Evolutionary conservation across 305 asterid species (phyloP).

Genomic region (Petunia hybrid): DNA sequence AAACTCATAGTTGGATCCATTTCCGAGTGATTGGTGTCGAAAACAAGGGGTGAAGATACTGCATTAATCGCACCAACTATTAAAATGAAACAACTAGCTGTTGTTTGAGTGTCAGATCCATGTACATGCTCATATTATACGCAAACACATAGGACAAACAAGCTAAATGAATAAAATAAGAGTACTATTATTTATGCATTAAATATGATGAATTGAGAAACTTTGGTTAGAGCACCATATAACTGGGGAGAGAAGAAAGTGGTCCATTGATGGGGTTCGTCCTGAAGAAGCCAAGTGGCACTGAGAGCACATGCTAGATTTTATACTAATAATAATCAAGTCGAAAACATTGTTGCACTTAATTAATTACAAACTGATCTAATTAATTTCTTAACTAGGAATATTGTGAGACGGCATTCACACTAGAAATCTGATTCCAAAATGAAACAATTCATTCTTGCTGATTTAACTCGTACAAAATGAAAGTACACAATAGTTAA

Average conservation of each 20-base stretch:
- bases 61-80: not conserved
- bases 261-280: not conserved
- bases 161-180: not conserved
- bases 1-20: too few relatives aligned
- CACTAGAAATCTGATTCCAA: not conserved
- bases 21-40: not conserved
- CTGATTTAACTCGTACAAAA: not conserved
- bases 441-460: not conserved
- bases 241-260: too few relatives aligned
- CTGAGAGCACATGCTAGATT: not conserved
- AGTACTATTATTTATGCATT: not conserved
- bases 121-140: not conserved
- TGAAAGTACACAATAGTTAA: not conserved
- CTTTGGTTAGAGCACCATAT: not conserved
- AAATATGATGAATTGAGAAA: not conserved
- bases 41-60: not conserved
- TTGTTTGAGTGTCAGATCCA: slow-evolving; percentile 8
- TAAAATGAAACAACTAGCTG: not conserved
- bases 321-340: not conserved
- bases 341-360: not conserved
- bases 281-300: not conserved
- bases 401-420: slow-evolving; percentile 20
- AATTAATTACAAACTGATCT: slow-evolving; percentile 10
- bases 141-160: slow-evolving; percentile 21
- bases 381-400: not conserved